Percentiles rank a stretch among this genome's conserved stretches.
These are phyloP conservation scores for Rhinocladiella similis DNA, from an alignment of 2,329 filamentous ascomycete genomes.

Conservation along the genomic window DNA sequence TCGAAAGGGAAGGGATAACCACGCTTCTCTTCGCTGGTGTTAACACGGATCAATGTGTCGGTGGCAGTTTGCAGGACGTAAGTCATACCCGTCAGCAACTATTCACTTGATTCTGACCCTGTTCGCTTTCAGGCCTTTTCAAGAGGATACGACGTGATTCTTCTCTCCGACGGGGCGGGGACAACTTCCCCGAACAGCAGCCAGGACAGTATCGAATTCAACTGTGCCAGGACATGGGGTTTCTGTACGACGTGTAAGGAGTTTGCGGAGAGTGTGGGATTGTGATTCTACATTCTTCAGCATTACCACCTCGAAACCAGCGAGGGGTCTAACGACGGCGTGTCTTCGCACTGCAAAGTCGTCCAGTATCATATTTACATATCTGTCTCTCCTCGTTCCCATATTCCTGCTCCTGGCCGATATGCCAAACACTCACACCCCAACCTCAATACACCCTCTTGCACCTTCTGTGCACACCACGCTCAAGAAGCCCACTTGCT, in stretches of 20 bases:
- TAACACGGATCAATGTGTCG: constrained; percentile 59
- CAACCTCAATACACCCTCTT: too few species aligned
- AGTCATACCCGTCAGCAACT: constrained; percentile 6
- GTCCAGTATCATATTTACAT: too few species aligned
- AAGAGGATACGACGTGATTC: constrained; percentile 57
- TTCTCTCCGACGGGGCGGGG: constrained; percentile 57
- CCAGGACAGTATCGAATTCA: constrained; percentile 29
- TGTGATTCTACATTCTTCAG: neutral
- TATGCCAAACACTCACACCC: too few species aligned
- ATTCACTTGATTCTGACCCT: neutral
- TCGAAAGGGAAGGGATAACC: constrained; percentile 43
- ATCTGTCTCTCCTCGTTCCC: too few species aligned
- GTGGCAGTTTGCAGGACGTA: constrained; percentile 54
- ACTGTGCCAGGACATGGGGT: constrained; percentile 29
- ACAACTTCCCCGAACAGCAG: constrained; percentile 40
- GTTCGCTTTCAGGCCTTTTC: constrained; percentile 50
- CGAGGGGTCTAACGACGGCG: too few species aligned
- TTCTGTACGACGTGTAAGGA: constrained; percentile 25
- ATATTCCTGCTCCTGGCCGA: too few species aligned
- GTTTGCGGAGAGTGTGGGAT: constrained; percentile 23
- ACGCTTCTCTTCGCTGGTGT: constrained; percentile 60
- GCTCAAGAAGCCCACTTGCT: neutral
- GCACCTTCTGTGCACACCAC: too few species aligned
- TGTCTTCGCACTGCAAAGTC: too few species aligned
- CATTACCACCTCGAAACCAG: neutral